phyloP scores from a whole-genome alignment of 495 filamentous ascomycete genomes.

The Pseudomonodictys pantanalensis region DNA sequence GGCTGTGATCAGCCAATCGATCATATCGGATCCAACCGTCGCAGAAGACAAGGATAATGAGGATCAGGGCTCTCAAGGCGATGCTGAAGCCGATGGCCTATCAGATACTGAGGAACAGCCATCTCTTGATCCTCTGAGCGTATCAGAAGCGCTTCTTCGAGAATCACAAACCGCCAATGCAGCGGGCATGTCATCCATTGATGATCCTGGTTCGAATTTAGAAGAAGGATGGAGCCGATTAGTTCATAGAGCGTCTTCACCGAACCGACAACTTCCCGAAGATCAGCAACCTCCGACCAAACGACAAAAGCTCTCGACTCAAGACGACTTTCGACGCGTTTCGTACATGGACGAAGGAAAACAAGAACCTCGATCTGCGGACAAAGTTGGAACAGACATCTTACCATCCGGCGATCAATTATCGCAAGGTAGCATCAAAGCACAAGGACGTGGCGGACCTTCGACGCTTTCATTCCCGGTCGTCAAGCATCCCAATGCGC shows the following conservation, averaged over 20 bases:
- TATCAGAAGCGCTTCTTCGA: constrained; percentile 17
- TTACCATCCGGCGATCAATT: constrained; percentile 21
- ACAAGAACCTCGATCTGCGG: not conserved
- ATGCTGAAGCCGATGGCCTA: not conserved
- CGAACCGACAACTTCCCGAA: constrained; percentile 9
- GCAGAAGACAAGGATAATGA: constrained; percentile 3
- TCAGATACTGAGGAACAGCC: constrained; percentile 2
- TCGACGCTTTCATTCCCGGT: constrained; percentile 64
- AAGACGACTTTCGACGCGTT: constrained; percentile 17
- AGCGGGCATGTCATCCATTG: no score
- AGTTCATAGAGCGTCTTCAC: not conserved
- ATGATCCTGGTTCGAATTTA: no score
- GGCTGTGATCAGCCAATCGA: not conserved
- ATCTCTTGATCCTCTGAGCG: constrained; percentile 20
- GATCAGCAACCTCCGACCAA: not conserved
- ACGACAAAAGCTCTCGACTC: constrained; percentile 8
- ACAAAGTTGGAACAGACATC: not conserved
- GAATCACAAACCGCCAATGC: no score
- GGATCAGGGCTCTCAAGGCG: not conserved
- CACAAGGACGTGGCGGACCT: constrained; percentile 19
- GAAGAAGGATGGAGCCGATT: no score
- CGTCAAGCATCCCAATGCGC: constrained; percentile 74
- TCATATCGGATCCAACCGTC: not conserved
- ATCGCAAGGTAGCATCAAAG: constrained; percentile 38
- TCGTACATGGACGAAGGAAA: not conserved